phyloP scores from a whole-genome alignment of 2,329 filamentous ascomycete genomes.

The Botryotinia narcissicola region DNA sequence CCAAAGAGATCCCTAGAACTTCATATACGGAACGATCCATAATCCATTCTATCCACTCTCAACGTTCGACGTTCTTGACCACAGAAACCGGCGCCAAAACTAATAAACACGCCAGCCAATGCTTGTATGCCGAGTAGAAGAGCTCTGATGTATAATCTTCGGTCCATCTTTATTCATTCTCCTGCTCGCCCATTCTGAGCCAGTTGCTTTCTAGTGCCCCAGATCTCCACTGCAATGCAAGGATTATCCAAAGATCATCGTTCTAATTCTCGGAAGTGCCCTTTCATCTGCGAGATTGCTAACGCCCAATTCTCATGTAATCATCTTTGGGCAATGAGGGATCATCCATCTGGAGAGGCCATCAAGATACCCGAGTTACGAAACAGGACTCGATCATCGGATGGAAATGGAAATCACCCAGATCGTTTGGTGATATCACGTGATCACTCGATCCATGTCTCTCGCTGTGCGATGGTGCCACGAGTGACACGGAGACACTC shows the following conservation, averaged over 20 bases:
- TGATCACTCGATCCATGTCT: not conserved
- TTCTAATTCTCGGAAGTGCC: not conserved
- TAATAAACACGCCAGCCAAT: not conserved
- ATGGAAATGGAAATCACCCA: not conserved
- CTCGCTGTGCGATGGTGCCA: not conserved
- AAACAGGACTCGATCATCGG: not conserved
- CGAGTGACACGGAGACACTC: not conserved
- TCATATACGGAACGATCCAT: not conserved
- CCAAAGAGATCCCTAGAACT: not conserved
- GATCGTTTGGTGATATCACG: not conserved
- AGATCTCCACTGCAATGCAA: not conserved
- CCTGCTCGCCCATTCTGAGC: not conserved
- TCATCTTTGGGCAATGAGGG: not conserved
- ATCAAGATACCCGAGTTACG: not conserved
- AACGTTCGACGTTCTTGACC: not conserved
- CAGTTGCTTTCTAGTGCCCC: not conserved
- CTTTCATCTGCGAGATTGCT: not conserved
- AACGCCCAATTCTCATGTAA: not conserved
- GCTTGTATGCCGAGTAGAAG: not conserved
- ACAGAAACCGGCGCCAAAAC: not conserved
- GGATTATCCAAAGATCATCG: not conserved
- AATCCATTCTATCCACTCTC: constrained; percentile 1
- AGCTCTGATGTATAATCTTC: not conserved
- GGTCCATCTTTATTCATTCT: not conserved
- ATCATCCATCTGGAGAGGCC: not conserved